Evolutionary conservation across 2,329 filamentous ascomycete genomes (phyloP), one percentile per base, ranked within the genome.

Genomic region (Fusarium vanettenii): DNA sequence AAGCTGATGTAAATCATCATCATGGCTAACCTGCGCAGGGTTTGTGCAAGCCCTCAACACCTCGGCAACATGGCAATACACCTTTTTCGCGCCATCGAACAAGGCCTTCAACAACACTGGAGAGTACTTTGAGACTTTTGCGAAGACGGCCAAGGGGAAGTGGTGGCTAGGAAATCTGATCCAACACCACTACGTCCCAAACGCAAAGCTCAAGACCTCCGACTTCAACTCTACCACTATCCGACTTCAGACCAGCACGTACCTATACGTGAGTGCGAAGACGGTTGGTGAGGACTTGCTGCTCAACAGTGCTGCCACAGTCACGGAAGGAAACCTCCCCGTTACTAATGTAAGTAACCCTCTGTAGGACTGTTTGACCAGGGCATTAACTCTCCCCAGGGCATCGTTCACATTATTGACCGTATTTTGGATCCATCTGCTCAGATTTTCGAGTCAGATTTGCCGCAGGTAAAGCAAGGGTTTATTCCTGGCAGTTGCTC

Each of bases 121-220:
- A n/a, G 33, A 60, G 27, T 60, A 31, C 29, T 60, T 41, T 22
- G 35, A 41, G 18, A 60, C 57, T 0, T 60, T 41, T 4, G 16
- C 57, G 6, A 39, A 29, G 25, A 60, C 57, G 1, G 35, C 35
- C 14, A 60, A 60, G 7, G 57, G 57, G 5, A 60, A 60, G 11
- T 60, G 57, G 57, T 60, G 57, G 57, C 57, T 60, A 4, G 57
- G 57, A 39, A 60, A 60, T 10, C 14, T 60, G 10, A 43, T 60
- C 4, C 57, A 60, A 22, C 57, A 60, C 5, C 57, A 60, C 11
- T 60, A 60, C 14, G 57, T 60, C 20, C 35, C 57, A n/a, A 60
- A 60, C 37, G 25, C 37, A 6, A 60, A 29, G 11, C 57, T 60
- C n/a, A 60, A 41, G 22, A 45, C 57, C 11, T 29, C 57, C 3